These are phyloP conservation scores for Termitomyces sp. DNA, from an alignment of 768 basidiomycete species.

Conservation along the genomic window DNA sequence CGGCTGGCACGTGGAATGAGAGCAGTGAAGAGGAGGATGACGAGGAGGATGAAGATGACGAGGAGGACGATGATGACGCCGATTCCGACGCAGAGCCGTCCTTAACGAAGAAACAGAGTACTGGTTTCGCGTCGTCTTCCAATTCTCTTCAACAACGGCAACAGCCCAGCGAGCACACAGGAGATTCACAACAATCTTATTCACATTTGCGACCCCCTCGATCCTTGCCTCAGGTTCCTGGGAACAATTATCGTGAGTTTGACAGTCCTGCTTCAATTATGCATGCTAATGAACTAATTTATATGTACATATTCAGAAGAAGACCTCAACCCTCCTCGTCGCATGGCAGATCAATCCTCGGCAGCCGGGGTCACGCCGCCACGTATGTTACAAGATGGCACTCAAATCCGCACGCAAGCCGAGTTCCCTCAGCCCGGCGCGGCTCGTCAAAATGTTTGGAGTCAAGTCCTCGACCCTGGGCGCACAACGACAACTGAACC, in stretches of 20 bases:
- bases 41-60: constrained; percentile 78
- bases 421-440: constrained; percentile 53
- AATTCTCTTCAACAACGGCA: constrained; percentile 29
- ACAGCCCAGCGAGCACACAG: constrained; percentile 24
- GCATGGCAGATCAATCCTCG: constrained; percentile 52
- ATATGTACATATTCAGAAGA: constrained; percentile 30
- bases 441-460: constrained; percentile 79
- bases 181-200: constrained; percentile 29
- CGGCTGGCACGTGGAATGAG: constrained; percentile 60
- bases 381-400: constrained; percentile 58
- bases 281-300: constrained; percentile 13
- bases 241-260: constrained; percentile 43
- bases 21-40: constrained; percentile 86
- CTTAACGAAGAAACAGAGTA: constrained; percentile 24
- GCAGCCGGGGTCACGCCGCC: constrained; percentile 26
- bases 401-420: constrained; percentile 52
- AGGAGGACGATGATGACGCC: constrained; percentile 66
- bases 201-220: constrained; percentile 58
- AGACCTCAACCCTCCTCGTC: constrained; percentile 45
- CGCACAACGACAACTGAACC: constrained; percentile 43
- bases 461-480: constrained; percentile 78
- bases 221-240: constrained; percentile 65
- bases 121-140: constrained; percentile 24
- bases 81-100: constrained; percentile 57
- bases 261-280: constrained; percentile 15